phyloP scores from a whole-genome alignment of 1,284 basidiomycete species.

The Golubevia pallescens region DNA sequence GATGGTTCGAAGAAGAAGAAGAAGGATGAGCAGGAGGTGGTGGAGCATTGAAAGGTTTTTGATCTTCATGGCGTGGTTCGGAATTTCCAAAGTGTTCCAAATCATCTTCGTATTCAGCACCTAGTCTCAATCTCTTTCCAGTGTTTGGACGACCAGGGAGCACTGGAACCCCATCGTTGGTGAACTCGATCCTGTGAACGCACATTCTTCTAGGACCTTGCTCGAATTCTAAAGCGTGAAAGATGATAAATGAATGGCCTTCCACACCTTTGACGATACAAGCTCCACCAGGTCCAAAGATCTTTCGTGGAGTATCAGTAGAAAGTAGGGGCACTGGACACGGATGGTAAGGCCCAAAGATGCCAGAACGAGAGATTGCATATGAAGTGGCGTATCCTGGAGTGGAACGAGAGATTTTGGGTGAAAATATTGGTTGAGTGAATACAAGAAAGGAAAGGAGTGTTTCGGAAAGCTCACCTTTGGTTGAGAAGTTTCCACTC shows the following conservation, averaged over 20 bases:
- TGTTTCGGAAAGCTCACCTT: constrained; percentile 6
- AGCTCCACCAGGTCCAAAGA: constrained; percentile 39
- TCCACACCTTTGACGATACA: constrained; percentile 32
- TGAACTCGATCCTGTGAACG: constrained; percentile 30
- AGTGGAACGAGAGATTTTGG: no score
- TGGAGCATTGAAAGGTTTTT: neutral
- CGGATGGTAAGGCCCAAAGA: constrained; percentile 35
- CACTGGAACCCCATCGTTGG: constrained; percentile 23
- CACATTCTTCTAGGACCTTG: constrained; percentile 35
- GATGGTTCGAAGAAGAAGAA: neutral
- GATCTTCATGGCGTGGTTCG: no score
- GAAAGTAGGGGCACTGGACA: constrained; percentile 21
- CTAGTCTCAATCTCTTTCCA: constrained; percentile 29
- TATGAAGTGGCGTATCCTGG: constrained; percentile 34
- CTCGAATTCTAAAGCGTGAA: constrained; percentile 31
- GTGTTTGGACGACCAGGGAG: constrained; percentile 32
- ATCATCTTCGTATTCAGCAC: constrained; percentile 40
- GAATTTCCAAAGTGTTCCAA: neutral
- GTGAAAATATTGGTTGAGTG: neutral
- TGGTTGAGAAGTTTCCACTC: constrained; percentile 33
- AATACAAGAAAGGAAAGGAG: neutral
- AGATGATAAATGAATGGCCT: constrained; percentile 36
- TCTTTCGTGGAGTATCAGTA: constrained; percentile 24
- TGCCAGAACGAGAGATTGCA: constrained; percentile 29
- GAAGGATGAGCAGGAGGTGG: neutral